These are phyloP conservation scores for Myxozyma kluyveri DNA, from an alignment of 805 yeast species.

Conservation along the genomic window DNA sequence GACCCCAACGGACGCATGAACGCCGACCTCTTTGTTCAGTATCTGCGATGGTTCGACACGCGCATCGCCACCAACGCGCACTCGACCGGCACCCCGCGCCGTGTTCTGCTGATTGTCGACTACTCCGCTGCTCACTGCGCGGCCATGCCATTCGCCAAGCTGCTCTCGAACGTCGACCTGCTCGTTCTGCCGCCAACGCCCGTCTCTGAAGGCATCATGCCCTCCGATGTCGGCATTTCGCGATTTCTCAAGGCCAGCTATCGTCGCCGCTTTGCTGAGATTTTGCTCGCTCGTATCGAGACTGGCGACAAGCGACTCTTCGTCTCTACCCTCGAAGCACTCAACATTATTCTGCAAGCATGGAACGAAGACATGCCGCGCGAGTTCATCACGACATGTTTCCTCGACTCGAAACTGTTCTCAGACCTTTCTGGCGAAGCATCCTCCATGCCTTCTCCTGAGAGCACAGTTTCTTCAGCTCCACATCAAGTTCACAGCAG, in stretches of 20 bases:
- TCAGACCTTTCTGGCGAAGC: neutral
- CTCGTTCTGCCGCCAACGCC: constrained; percentile 20
- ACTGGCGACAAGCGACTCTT: constrained; percentile 5
- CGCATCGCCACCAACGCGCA: constrained; percentile 14
- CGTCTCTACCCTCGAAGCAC: constrained; percentile 18
- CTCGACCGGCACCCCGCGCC: constrained; percentile 19
- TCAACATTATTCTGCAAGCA: constrained; percentile 20
- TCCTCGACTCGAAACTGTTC: constrained; percentile 3
- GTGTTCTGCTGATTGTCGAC: constrained; percentile 24
- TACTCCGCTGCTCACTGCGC: constrained; percentile 13
- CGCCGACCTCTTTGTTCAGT: constrained; percentile 15
- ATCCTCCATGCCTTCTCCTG: neutral
- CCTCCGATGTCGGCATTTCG: constrained; percentile 18
- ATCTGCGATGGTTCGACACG: constrained; percentile 24
- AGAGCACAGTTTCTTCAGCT: neutral
- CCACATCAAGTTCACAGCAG: neutral
- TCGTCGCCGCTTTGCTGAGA: constrained; percentile 21
- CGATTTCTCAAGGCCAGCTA: constrained; percentile 21
- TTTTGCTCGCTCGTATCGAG: constrained; percentile 16
- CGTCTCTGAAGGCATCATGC: constrained; percentile 9
- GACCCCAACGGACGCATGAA: constrained; percentile 15
- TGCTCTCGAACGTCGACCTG: constrained; percentile 17
- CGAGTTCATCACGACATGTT: constrained; percentile 17
- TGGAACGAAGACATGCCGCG: constrained; percentile 23
- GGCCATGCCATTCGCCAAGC: constrained; percentile 2